phyloP scores from a whole-genome alignment of 208 protist genomes.

The Trypanosoma mega region DNA sequence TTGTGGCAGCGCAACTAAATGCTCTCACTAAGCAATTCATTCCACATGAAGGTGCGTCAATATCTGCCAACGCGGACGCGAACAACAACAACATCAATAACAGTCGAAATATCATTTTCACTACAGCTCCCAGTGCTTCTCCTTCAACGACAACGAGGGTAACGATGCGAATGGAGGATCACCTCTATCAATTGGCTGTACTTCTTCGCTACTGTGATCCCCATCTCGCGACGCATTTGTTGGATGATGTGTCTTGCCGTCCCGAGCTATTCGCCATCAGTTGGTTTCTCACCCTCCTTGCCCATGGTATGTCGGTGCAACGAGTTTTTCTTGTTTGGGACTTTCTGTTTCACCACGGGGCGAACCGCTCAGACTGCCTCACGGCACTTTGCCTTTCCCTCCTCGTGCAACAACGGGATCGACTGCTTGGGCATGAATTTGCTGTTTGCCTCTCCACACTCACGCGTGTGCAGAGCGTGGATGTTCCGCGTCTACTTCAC shows the following conservation, averaged over 20 bases:
- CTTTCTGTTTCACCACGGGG: slow-evolving; percentile 61
- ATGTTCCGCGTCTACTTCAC: slow-evolving; percentile 32
- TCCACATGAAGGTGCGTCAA: slow-evolving; percentile 54
- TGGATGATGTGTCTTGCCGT: slow-evolving; percentile 67
- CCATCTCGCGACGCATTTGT: slow-evolving; percentile 85
- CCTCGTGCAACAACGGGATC: slow-evolving; percentile 43
- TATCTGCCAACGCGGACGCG: too few relatives aligned
- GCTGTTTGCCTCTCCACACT: slow-evolving; percentile 48
- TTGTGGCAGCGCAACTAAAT: slow-evolving; percentile 76
- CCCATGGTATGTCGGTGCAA: slow-evolving; percentile 83
- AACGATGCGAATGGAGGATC: slow-evolving; percentile 54
- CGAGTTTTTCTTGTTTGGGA: slow-evolving; percentile 94
- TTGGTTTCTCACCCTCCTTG: slow-evolving; percentile 94
- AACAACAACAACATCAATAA: too few relatives aligned
- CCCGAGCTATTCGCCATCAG: slow-evolving; percentile 95
- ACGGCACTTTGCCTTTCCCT: slow-evolving; percentile 32
- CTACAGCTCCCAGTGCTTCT: too few relatives aligned
- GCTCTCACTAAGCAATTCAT: slow-evolving; percentile 82
- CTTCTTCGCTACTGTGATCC: slow-evolving; percentile 89
- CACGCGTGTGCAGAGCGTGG: slow-evolving; percentile 28
- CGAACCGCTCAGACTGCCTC: slow-evolving; percentile 30
- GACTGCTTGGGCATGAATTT: slow-evolving; percentile 43
- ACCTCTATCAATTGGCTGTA: slow-evolving; percentile 58
- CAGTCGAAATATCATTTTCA: too few relatives aligned
- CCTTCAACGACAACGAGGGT: background rate